Base-by-base conservation (phyloP, 768 basidiomycete genomes). In the Amanita thiersii region DNA sequence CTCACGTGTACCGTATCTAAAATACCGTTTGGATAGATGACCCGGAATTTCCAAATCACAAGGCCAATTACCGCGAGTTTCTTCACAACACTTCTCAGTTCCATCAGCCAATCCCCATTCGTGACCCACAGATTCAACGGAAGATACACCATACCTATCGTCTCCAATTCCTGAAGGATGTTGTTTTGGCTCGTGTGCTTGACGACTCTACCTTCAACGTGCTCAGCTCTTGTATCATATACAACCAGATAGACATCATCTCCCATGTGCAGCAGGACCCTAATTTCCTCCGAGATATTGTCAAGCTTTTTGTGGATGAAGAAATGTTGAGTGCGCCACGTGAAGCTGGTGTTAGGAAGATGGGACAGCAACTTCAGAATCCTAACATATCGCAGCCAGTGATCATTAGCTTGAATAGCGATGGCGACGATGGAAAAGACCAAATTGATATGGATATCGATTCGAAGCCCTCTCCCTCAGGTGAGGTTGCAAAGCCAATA, bases 191-290 rank as follows among this genome's bases (percentile, higher is more conserved):
- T 0, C 83, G 96, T 12, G 82, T 84, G 1, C 75, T 97, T 37
- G 96, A 99, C 53, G 96, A 99, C 60, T 85, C 88, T 2, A 97
- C 93, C 0, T 94, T 97, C 73, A 91, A 90, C 55, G 89, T 96
- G 52, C 77, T 98, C 56, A 97, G 92, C 62, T 92, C 90, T 1
- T 88, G 88, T 63, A 91, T 99, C 59, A 90, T 97, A 56, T 98
- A 93, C 75, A 96, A 98, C 64, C 94, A 99, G 59, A 91, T 94
- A 53, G 96, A 99, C 62, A 97, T 99, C 55, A 92, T 99, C 54
- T 78, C 72, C 37, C 81, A 94, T 55, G 75, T 98, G 24, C 86
- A 91, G 56, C 74, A 71, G 44, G 87, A 96, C 52, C 73, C 72
- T 1, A 56, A 62, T 8, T 86, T 97, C 57, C 66, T 97, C 25